These are phyloP conservation scores for Aspergillus sclerotioniger DNA, from an alignment of 495 filamentous ascomycete genomes.

Conservation along the genomic window DNA sequence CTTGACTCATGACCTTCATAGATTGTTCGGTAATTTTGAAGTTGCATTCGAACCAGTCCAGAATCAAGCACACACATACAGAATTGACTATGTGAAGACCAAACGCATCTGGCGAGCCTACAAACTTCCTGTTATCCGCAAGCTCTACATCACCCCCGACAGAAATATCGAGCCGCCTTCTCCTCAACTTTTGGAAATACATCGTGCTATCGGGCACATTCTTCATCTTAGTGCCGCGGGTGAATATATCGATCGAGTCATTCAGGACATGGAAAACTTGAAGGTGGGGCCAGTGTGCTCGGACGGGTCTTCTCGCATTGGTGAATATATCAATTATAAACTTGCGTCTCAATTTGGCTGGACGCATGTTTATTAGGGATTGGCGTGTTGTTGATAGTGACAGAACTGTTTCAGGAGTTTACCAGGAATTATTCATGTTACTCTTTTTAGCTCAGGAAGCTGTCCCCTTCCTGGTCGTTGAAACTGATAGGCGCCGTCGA, in stretches of 20 bases:
- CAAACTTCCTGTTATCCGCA: slow-evolving; percentile 22
- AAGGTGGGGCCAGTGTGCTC: slow-evolving; percentile 10
- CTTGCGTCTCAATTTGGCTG: too few species aligned
- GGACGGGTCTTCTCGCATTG: slow-evolving; percentile 27
- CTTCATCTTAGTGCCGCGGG: slow-evolving; percentile 33
- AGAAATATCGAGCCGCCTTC: slow-evolving; percentile 31
- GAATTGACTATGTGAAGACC: slow-evolving; percentile 9
- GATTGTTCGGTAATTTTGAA: slow-evolving; percentile 10
- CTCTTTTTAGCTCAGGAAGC: too few species aligned
- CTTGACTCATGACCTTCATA: slow-evolving; percentile 1
- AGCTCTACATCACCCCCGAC: slow-evolving; percentile 23
- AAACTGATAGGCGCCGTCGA: too few species aligned
- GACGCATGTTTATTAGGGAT: too few species aligned
- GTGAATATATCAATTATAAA: slow-evolving; percentile 24
- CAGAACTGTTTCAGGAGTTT: too few species aligned
- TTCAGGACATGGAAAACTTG: slow-evolving; percentile 27
- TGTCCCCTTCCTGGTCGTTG: too few species aligned
- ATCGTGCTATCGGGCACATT: slow-evolving; percentile 34
- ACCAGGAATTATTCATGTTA: too few species aligned
- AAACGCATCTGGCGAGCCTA: slow-evolving; percentile 5
- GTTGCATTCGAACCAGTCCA: slow-evolving; percentile 7
- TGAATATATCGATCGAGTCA: slow-evolving; percentile 30
- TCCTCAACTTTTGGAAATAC: slow-evolving; percentile 27
- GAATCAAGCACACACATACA: slow-evolving; percentile 23
- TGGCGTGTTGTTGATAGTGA: too few species aligned